Conservation (phyloP, 116 monocot species). For the Iris pallida region DNA sequence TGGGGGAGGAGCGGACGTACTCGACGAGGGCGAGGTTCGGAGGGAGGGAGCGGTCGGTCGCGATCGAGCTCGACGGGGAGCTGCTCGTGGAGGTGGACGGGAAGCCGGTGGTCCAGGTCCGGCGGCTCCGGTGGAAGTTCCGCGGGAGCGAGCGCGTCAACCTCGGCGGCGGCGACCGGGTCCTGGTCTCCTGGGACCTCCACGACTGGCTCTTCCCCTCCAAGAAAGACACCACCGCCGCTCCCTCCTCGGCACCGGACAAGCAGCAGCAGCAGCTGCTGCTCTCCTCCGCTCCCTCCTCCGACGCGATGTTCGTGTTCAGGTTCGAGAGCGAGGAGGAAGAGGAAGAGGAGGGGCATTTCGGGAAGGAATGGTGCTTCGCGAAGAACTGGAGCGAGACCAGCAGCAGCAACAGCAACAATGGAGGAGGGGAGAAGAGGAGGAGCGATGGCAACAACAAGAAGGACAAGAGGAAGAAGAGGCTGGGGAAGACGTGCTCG, state of each 20-base stretch:
- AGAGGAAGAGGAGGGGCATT: slow-evolving; percentile 10
- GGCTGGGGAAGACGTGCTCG: slow-evolving; percentile 30
- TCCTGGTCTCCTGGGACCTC: slow-evolving; percentile 88
- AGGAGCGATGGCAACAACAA: slow-evolving; percentile 22
- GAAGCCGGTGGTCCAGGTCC: slow-evolving; percentile 33
- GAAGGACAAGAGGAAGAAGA: slow-evolving; percentile 27
- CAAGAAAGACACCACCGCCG: slow-evolving; percentile 5
- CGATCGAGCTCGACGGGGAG: slow-evolving; percentile 30
- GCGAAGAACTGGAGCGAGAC: slow-evolving; percentile 43
- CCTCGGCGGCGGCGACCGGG: slow-evolving; percentile 26
- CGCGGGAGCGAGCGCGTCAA: slow-evolving; percentile 51
- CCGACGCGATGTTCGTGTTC: slow-evolving; percentile 53
- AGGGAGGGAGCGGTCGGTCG: slow-evolving; percentile 45
- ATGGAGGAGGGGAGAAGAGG: slow-evolving; percentile 12
- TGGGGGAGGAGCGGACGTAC: slow-evolving; percentile 31
- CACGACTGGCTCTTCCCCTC: slow-evolving; percentile 71
- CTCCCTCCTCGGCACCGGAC: slow-evolving; percentile 17
- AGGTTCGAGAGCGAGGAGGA: slow-evolving; percentile 29
- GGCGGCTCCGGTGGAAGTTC: slow-evolving; percentile 62
- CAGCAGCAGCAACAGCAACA: slow-evolving; percentile 15
- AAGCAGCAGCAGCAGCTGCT: slow-evolving; percentile 12
- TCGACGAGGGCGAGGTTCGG: slow-evolving; percentile 37
- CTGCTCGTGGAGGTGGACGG: slow-evolving; percentile 46
- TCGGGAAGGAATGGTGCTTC: slow-evolving; percentile 8
- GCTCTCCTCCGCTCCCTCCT: slow-evolving; percentile 11